These are phyloP conservation scores for Pholiota microspora DNA, from an alignment of 768 basidiomycete species.

Conservation along the genomic window DNA sequence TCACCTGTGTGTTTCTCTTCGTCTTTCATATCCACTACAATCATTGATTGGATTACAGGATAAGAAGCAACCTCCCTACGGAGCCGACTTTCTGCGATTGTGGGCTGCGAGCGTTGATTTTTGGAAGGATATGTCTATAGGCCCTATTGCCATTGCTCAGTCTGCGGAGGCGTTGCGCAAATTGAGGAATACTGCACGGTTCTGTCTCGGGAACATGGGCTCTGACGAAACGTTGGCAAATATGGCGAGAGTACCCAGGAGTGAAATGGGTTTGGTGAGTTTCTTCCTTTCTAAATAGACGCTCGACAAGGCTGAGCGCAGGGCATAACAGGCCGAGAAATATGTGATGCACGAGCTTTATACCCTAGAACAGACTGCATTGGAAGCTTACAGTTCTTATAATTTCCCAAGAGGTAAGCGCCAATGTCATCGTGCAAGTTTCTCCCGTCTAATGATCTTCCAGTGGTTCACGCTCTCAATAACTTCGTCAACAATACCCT, in stretches of 20 bases:
- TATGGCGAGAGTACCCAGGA: conserved; percentile 36
- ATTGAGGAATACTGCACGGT: conserved; percentile 83
- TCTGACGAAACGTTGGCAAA: conserved; percentile 27
- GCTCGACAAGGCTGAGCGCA: too few relatives aligned
- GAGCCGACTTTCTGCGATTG: conserved; percentile 81
- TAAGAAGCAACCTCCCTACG: conserved; percentile 76
- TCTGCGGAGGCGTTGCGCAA: conserved; percentile 76
- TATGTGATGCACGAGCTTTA: conserved; percentile 87
- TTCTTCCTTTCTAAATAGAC: neutral
- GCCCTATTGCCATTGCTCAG: conserved; percentile 73
- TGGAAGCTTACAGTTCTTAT: conserved; percentile 68
- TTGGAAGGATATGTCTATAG: conserved; percentile 84
- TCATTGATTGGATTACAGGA: conserved; percentile 36
- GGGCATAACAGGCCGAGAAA: conserved; percentile 62
- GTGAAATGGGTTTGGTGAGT: conserved; percentile 66
- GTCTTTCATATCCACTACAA: neutral
- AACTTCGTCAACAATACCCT: conserved; percentile 83
- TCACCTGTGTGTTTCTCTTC: conserved; percentile 51
- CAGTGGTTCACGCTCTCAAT: conserved; percentile 70
- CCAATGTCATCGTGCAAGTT: conserved; percentile 1
- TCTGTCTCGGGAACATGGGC: conserved; percentile 79
- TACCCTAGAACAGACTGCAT: conserved; percentile 62
- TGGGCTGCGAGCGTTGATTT: conserved; percentile 95
- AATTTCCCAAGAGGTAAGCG: conserved; percentile 79
- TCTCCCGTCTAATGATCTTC: neutral